phyloP scores from a whole-genome alignment of 495 filamentous ascomycete genomes.

The Symbiotaphrina buchneri region DNA sequence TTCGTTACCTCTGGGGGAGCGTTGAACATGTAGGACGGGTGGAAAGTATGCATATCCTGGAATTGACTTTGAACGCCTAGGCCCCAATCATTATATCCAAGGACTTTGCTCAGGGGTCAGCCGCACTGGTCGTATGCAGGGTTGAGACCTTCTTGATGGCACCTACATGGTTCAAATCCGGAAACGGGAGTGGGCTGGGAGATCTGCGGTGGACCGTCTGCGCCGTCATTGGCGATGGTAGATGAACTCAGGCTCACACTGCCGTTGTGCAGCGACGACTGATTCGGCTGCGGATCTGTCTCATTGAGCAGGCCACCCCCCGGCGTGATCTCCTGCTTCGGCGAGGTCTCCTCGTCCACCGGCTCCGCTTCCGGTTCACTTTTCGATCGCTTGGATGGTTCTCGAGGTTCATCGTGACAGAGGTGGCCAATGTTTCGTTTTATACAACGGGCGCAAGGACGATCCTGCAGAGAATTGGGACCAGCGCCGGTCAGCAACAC shows the following conservation, averaged over 20 bases:
- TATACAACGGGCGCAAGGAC: slow-evolving; percentile 92
- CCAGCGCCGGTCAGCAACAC: slow-evolving; percentile 20
- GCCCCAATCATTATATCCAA: slow-evolving; percentile 45
- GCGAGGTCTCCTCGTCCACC: slow-evolving; percentile 32
- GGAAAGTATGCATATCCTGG: slow-evolving; percentile 83
- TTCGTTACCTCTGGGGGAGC: slow-evolving; percentile 82
- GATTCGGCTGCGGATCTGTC: slow-evolving; percentile 11
- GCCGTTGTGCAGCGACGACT: slow-evolving; percentile 7
- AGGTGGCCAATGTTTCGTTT: slow-evolving; percentile 98
- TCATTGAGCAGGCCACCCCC: slow-evolving; percentile 12
- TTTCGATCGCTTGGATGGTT: slow-evolving; percentile 51
- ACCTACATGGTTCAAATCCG: no score
- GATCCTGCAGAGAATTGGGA: slow-evolving; percentile 40
- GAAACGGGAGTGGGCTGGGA: no score
- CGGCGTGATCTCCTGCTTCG: slow-evolving; percentile 12
- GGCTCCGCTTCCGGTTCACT: slow-evolving; percentile 33
- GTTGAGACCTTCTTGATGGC: slow-evolving; percentile 10
- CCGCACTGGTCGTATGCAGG: no score
- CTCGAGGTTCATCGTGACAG: slow-evolving; percentile 92
- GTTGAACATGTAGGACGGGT: slow-evolving; percentile 90
- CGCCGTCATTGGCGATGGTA: slow-evolving; percentile 4
- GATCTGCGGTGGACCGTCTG: no score
- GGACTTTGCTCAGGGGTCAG: slow-evolving; percentile 25
- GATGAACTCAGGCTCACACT: slow-evolving; percentile 2
- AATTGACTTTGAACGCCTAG: slow-evolving; percentile 56